phyloP scores from a whole-genome alignment of 768 basidiomycete species.

The Pleurotus giganteus region DNA sequence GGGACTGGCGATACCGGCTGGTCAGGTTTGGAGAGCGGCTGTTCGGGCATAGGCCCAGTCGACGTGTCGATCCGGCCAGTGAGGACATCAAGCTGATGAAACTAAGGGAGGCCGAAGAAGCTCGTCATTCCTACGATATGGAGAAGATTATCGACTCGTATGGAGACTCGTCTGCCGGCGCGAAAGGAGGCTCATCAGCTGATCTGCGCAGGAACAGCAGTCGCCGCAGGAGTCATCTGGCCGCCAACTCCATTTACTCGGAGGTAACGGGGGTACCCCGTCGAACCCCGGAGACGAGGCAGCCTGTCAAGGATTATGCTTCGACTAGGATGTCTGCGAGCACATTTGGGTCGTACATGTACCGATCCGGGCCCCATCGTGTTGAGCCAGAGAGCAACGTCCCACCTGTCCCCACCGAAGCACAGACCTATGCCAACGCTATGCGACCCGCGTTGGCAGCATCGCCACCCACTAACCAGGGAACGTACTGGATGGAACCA shows the following conservation, averaged over 20 bases:
- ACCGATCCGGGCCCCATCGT: slow-evolving; percentile 1
- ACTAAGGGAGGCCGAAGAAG: slow-evolving; percentile 48
- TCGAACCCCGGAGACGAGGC: slow-evolving; percentile 66
- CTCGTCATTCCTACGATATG: slow-evolving; percentile 43
- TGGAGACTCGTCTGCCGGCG: slow-evolving; percentile 41
- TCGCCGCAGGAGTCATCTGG: slow-evolving; percentile 25
- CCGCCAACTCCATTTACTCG: slow-evolving; percentile 62
- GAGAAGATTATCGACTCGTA: slow-evolving; percentile 54
- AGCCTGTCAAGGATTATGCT: slow-evolving; percentile 54
- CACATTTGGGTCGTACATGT: slow-evolving; percentile 35
- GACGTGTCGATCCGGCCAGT: slow-evolving; percentile 19
- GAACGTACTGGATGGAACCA: slow-evolving; percentile 41
- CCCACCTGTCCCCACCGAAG: slow-evolving; percentile 44
- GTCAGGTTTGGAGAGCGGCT: slow-evolving; percentile 55
- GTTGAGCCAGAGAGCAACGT: slow-evolving; percentile 15
- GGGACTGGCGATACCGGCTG: slow-evolving; percentile 56
- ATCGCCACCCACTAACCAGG: slow-evolving; percentile 26
- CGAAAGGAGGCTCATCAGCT: slow-evolving; percentile 39
- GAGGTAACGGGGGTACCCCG: slow-evolving; percentile 64
- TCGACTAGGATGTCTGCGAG: slow-evolving; percentile 47
- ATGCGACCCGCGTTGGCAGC: slow-evolving; percentile 33
- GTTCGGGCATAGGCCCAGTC: slow-evolving; percentile 43
- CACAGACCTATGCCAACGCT: slow-evolving; percentile 56
- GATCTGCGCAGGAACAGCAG: slow-evolving; percentile 36
- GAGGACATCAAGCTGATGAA: slow-evolving; percentile 53